Evolutionary conservation across 495 filamentous ascomycete genomes (phyloP).

Genomic region (Aspergillus diversus): DNA sequence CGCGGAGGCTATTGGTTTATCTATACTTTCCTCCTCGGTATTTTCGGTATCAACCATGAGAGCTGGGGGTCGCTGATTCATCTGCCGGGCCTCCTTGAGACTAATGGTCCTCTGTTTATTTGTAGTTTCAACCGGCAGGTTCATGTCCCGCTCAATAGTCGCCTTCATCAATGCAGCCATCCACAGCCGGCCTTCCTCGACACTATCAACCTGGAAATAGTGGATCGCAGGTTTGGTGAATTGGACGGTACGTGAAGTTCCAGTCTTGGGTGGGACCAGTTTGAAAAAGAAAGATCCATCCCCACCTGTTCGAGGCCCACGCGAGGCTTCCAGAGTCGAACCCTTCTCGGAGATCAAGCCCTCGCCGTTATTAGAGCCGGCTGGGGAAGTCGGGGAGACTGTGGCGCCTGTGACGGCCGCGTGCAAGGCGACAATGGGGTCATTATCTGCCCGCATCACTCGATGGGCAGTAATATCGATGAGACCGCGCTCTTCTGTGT

Average conservation of each 20-base stretch:
- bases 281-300: conserved; percentile 95
- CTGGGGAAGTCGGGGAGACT: conserved; percentile 72
- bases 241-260: conserved; percentile 87
- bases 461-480: conserved; percentile 98
- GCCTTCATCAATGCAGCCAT: conserved; percentile 99
- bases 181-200: conserved; percentile 88
- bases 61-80: conserved; percentile 86
- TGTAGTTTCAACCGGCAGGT: conserved; percentile 76
- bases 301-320: conserved; percentile 31
- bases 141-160: conserved; percentile 92
- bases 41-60: conserved; percentile 59
- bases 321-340: conserved; percentile 30
- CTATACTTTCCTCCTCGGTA: conserved; percentile 10
- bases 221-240: conserved; percentile 97
- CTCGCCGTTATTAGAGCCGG: conserved; percentile 59
- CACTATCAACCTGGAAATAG: conserved; percentile 93
- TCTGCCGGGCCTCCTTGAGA: conserved; percentile 77
- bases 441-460: conserved; percentile 92
- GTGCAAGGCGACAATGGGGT: conserved; percentile 85
- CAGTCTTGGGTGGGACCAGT: conserved; percentile 85
- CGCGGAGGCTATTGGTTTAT: conserved; percentile 11
- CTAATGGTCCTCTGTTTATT: conserved; percentile 95
- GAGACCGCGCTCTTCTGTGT: conserved; percentile 88
- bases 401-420: conserved; percentile 89
- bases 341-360: conserved; percentile 40